Evolutionary conservation across 768 basidiomycete species (phyloP).

Genomic region (Leccinum disarticulatum): DNA sequence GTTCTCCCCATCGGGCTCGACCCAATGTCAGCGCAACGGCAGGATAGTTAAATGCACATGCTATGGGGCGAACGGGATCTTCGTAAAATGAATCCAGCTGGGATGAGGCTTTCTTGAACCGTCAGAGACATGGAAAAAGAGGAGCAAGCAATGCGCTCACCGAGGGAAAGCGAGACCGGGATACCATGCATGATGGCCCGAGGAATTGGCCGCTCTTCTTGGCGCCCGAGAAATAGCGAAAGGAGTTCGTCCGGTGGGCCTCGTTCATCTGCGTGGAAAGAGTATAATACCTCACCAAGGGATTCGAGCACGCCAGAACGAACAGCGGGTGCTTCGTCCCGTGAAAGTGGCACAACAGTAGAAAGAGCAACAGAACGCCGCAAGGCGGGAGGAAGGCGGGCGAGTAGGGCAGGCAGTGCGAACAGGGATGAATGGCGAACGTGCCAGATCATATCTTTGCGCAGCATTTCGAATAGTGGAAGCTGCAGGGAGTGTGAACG

Average conservation of each 20-base stretch:
- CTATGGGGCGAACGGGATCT: conserved; percentile 71
- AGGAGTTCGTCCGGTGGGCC: conserved; percentile 78
- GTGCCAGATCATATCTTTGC: conserved; percentile 69
- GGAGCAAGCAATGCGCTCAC: conserved; percentile 11
- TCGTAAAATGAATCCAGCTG: conserved; percentile 49
- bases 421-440: conserved; percentile 89
- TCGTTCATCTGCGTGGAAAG: conserved; percentile 60
- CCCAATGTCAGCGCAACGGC: conserved; percentile 87
- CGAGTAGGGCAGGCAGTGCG: conserved; percentile 76
- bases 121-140: conserved; percentile 6
- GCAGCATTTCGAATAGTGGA: conserved; percentile 71
- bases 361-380: conserved; percentile 67
- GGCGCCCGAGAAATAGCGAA: conserved; percentile 69
- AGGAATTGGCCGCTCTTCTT: conserved; percentile 41
- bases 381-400: conserved; percentile 56
- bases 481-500: conserved; percentile 48
- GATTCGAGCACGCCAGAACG: conserved; percentile 81
- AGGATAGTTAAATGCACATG: conserved; percentile 90
- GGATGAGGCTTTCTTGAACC: conserved; percentile 16
- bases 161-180: conserved; percentile 11
- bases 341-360: conserved; percentile 59
- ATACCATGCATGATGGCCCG: conserved; percentile 20
- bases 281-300: conserved; percentile 85
- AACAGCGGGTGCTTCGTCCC: conserved; percentile 65
- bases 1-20: conserved; percentile 64